phyloP scores from a whole-genome alignment of 352 stramenopile species.

The Phytophthora agathidicida region DNA sequence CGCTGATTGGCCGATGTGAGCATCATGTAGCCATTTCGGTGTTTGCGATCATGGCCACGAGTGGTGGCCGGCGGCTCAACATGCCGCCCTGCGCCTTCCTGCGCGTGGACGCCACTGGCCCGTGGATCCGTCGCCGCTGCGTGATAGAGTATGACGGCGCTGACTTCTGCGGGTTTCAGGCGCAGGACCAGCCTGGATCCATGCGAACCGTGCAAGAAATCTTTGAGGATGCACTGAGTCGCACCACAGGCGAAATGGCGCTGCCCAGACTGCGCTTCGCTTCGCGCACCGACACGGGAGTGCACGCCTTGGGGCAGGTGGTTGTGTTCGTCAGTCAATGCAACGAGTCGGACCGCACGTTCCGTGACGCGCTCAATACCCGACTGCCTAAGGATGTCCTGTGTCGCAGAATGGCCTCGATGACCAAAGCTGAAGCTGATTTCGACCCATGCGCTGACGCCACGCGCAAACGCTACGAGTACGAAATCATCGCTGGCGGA shows the following conservation, averaged over 20 bases:
- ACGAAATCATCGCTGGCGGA: conserved; percentile 53
- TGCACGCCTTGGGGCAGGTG: conserved; percentile 92
- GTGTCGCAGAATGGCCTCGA: conserved; percentile 39
- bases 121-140: conserved; percentile 38
- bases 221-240: conserved; percentile 72
- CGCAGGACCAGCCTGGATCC: conserved; percentile 57
- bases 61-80: conserved; percentile 30
- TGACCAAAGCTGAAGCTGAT: conserved; percentile 17
- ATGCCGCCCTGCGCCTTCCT: conserved; percentile 58
- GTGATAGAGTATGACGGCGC: conserved; percentile 82
- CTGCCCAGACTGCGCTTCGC: conserved; percentile 79
- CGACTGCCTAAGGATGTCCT: conserved; percentile 67
- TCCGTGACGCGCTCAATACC: conserved; percentile 78
- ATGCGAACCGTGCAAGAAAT: conserved; percentile 75
- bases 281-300: conserved; percentile 92
- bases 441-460: conserved; percentile 66
- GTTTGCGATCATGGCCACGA: conserved; percentile 11
- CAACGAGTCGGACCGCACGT: conserved; percentile 40
- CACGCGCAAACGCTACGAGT: conserved; percentile 71
- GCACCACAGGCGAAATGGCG: conserved; percentile 72
- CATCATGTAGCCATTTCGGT: conserved; percentile 16
- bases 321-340: conserved; percentile 89
- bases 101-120: conserved; percentile 27
- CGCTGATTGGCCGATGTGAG: conserved; percentile 20
- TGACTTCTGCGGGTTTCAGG: conserved; percentile 81